These are phyloP conservation scores for Rosa rugosa DNA, from an alignment of 306 rosid species.

Conservation along the genomic window DNA sequence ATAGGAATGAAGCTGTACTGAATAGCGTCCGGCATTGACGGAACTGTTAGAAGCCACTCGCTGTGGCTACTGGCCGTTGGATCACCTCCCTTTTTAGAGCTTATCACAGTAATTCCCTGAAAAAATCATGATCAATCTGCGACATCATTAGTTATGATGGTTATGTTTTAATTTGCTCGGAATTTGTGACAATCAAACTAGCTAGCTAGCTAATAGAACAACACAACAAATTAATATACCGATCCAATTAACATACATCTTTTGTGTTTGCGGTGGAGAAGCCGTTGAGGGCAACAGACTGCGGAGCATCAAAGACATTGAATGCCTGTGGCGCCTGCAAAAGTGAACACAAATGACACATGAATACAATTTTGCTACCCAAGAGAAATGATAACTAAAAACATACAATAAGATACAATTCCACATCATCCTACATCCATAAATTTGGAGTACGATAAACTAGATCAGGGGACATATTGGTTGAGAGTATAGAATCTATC, in stretches of 20 bases:
- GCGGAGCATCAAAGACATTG: slow-evolving; percentile 58
- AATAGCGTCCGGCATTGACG: slow-evolving; percentile 59
- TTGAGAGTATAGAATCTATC: no score
- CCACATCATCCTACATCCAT: no score
- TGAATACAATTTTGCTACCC: no score
- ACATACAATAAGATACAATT: no score
- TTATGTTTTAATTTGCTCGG: background rate
- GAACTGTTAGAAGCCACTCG: slow-evolving; percentile 86
- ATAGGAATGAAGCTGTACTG: slow-evolving; percentile 72
- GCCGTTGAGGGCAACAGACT: slow-evolving; percentile 43
- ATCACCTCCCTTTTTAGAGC: slow-evolving; percentile 78
- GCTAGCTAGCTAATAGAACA: background rate
- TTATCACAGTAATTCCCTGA: slow-evolving; percentile 81
- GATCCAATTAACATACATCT: slow-evolving; percentile 53
- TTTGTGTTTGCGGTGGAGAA: slow-evolving; percentile 55
- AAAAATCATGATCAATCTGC: background rate
- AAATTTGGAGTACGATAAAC: no score
- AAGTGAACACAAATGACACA: background rate
- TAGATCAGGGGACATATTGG: no score
- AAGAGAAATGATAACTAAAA: no score
- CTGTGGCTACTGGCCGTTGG: slow-evolving; percentile 51
- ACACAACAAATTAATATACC: background rate
- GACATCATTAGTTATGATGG: background rate
- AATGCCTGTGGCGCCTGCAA: slow-evolving; percentile 73
- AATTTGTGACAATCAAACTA: background rate